Evolutionary conservation across 2,329 filamentous ascomycete genomes (phyloP), one percentile per base, ranked within the genome.

Genomic region (Trichoderma sp.): DNA sequence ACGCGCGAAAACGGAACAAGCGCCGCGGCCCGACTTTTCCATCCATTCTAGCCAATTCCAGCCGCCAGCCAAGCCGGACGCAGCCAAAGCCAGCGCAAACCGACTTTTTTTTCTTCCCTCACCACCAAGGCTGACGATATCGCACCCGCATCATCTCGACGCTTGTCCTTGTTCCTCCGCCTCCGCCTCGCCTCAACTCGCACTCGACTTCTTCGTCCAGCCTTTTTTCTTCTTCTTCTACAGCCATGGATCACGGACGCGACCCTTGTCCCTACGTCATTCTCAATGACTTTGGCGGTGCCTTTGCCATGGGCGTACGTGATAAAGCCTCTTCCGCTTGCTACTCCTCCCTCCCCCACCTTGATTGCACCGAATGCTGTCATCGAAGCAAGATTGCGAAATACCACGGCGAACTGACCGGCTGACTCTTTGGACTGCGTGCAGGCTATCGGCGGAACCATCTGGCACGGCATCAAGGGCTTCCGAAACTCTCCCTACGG

Each of bases 191-290:
- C 51, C 2, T n/a, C 44, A 43, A 39, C 24, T 17, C 34, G 19
- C 28, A 39, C 24, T 17, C 34, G 19, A 41, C 28, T 21, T 15
- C 7, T 24, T 28, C 52, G 28, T 12, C n/a, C 56, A 39, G n/a
- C 45, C 26, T 41, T 17, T 21, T 19, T 28, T 26, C 15, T 17
- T 19, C 30, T 26, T 7, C 44, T 51, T 41, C 10, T 19, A 21
- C 57, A 66, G 30, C 47, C 61, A 66, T 66, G 65, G 94, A 99
- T 88, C 95, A 98, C 84, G 90, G 91, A 69, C 87, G 95, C 82
- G 95, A 98, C 80, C 95, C 95, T 68, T 98, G 95, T 81, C 95
- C 95, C 64, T 98, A 90, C 89, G 93, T 98, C 75, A 91, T 95
- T 70, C 85, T 98, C 71, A 97, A 93, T 80, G 95, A 99, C 82